These are phyloP conservation scores for Takakia lepidozioides DNA, from an alignment of 225 moss, liverwort and hornwort species.

Conservation along the genomic window DNA sequence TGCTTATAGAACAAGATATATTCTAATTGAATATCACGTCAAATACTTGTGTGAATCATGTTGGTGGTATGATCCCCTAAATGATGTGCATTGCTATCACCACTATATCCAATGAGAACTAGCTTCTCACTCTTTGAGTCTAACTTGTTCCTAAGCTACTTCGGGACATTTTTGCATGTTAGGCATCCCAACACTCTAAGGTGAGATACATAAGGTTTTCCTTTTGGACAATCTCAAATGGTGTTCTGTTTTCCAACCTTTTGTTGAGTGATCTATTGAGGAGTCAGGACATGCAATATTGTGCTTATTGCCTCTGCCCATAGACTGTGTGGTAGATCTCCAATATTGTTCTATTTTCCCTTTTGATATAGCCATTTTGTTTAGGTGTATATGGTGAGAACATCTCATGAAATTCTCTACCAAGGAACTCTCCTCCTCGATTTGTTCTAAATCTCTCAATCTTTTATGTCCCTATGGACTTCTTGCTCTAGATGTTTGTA, in stretches of 20 bases:
- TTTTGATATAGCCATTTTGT: no score
- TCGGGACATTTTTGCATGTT: neutral
- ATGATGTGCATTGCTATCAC: neutral
- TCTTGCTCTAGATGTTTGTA: no score
- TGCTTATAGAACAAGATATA: no score
- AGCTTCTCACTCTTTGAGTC: constrained; percentile 1
- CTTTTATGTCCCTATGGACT: no score
- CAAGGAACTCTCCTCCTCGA: no score
- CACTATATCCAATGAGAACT: neutral
- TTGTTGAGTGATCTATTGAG: neutral
- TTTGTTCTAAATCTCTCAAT: no score
- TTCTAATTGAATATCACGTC: no score
- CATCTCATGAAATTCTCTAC: no score
- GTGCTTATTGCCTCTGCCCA: neutral
- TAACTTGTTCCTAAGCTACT: neutral
- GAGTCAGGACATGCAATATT: neutral
- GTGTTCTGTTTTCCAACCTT: neutral
- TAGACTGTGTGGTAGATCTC: no score
- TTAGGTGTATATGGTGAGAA: no score
- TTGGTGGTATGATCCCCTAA: neutral
- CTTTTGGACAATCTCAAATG: neutral
- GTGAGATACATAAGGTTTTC: neutral
- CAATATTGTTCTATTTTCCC: no score
- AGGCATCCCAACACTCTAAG: neutral
- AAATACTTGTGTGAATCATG: no score